Evolutionary conservation across 2,329 filamentous ascomycete species (phyloP).

Genomic region (Colletotrichum graminicola): DNA sequence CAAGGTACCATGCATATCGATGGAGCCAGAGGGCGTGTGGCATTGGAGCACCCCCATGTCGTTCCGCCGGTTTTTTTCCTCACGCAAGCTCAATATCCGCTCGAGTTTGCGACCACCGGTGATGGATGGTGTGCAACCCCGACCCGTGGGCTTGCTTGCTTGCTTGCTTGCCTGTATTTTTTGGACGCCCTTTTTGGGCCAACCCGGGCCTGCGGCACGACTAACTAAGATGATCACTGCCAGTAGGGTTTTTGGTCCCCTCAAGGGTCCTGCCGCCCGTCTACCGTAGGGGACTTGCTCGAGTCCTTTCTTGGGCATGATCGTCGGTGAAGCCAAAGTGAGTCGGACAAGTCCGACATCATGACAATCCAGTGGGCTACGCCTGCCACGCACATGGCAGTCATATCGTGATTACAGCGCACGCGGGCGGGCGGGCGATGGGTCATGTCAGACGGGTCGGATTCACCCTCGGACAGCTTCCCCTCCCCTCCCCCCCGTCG

Average conservation of each 20-base stretch:
- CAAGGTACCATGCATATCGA: conserved; percentile 26
- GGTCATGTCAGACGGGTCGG: background rate
- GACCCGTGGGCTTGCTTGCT: conserved; percentile 23
- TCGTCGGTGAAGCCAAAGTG: background rate
- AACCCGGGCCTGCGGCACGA: conserved; percentile 27
- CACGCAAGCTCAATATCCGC: conserved; percentile 27
- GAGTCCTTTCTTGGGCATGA: conserved; percentile 6
- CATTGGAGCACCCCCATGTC: conserved; percentile 37
- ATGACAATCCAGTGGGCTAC: background rate
- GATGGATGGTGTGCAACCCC: conserved; percentile 24
- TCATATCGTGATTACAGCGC: background rate
- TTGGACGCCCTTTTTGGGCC: conserved; percentile 22
- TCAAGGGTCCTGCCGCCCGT: conserved; percentile 27
- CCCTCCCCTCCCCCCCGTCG: background rate
- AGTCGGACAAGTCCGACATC: too few species aligned
- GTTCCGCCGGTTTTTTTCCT: background rate
- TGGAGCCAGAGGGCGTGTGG: conserved; percentile 31
- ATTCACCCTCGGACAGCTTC: background rate
- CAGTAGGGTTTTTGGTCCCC: conserved; percentile 2
- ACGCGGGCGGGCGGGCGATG: background rate
- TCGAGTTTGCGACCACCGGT: conserved; percentile 24
- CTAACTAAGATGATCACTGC: conserved; percentile 29
- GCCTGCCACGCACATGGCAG: background rate
- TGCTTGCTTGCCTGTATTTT: too few species aligned
- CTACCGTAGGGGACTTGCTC: conserved; percentile 10